These are phyloP conservation scores for Vigna hirtella DNA, from an alignment of 306 rosid species.

Conservation along the genomic window DNA sequence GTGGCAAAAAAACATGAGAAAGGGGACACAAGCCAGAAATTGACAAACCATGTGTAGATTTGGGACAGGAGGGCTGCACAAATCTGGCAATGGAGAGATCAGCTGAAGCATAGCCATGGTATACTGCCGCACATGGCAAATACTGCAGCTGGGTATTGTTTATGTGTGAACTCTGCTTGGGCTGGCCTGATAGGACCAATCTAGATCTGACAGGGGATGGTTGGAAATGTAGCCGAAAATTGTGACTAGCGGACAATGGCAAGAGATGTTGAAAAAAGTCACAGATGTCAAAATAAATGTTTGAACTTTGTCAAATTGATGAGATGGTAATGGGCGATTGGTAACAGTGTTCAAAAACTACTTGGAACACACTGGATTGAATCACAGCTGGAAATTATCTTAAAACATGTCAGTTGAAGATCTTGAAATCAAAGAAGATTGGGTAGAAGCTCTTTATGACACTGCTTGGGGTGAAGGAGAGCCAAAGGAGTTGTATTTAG, in stretches of 20 bases:
- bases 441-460: background rate
- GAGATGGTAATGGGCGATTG: background rate
- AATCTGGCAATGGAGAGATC: background rate
- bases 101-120: background rate
- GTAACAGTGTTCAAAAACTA: background rate
- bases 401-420: background rate
- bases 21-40: background rate
- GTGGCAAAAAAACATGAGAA: background rate
- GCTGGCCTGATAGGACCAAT: background rate
- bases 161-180: background rate
- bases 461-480: slow-evolving; percentile 9
- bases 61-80: background rate
- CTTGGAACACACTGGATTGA: background rate
- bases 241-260: background rate
- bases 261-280: background rate
- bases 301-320: background rate
- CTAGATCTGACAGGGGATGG: background rate
- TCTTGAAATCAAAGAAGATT: slow-evolving; percentile 5
- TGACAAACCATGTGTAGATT: background rate
- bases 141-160: background rate
- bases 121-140: background rate
- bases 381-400: background rate
- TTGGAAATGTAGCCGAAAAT: background rate
- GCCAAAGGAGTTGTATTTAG: background rate
- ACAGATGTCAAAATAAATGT: background rate